These are phyloP conservation scores for Colletotrichum simmondsii DNA, from an alignment of 2,329 filamentous ascomycete genomes.

Conservation along the genomic window DNA sequence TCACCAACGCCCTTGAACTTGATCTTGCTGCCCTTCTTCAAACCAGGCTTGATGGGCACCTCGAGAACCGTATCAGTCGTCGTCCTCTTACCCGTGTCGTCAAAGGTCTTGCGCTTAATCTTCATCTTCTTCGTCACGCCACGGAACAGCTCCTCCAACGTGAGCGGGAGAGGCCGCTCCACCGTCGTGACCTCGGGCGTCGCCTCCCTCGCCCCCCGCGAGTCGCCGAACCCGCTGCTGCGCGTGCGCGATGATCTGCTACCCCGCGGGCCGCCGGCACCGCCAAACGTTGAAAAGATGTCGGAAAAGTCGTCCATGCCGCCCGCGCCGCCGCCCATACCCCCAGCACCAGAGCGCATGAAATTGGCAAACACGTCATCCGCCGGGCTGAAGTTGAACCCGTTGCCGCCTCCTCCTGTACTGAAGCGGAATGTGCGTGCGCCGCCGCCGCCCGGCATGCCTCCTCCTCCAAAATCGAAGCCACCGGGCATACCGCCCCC, in stretches of 20 bases:
- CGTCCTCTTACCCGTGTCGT: conserved; percentile 84
- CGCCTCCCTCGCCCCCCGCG: conserved; percentile 50
- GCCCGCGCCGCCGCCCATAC: conserved; percentile 52
- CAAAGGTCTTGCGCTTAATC: conserved; percentile 96
- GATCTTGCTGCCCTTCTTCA: conserved; percentile 98
- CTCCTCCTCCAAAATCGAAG: conserved; percentile 64
- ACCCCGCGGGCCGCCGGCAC: conserved; percentile 45
- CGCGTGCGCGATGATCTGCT: conserved; percentile 56
- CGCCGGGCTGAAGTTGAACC: conserved; percentile 87
- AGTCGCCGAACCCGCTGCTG: conserved; percentile 44
- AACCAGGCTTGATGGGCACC: conserved; percentile 92
- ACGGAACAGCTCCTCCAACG: conserved; percentile 88
- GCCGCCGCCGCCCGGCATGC: conserved; percentile 50
- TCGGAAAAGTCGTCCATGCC: conserved; percentile 61
- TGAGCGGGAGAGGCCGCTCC: conserved; percentile 83
- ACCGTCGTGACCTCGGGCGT: conserved; percentile 92
- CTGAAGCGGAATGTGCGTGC: conserved; percentile 73
- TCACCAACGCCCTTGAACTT: conserved; percentile 98
- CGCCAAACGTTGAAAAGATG: conserved; percentile 64
- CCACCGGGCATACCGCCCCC: conserved; percentile 65
- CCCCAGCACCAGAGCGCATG: conserved; percentile 67
- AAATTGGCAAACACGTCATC: conserved; percentile 90
- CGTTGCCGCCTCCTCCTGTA: conserved; percentile 63
- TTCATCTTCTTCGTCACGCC: conserved; percentile 97
- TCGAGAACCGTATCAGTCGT: conserved; percentile 91